Evolutionary conservation across 148 eudicot species (phyloP).

Genomic region (Pharnaceum exiguum): DNA sequence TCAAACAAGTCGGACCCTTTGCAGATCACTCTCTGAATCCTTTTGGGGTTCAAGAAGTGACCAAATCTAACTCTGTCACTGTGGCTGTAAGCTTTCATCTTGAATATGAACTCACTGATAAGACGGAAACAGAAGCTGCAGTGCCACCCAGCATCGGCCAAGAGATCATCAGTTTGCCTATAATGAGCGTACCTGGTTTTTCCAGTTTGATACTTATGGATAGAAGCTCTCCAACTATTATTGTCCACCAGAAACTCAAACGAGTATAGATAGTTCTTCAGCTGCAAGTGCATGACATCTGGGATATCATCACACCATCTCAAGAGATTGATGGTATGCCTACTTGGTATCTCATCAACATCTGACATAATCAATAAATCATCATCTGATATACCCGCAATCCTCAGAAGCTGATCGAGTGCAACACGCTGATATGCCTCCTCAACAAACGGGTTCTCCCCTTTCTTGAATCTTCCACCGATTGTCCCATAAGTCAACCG

Average conservation of each 20-base stretch:
- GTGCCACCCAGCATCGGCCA: constrained; percentile 85
- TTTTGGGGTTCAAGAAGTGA: constrained; percentile 52
- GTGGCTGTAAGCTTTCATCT: constrained; percentile 88
- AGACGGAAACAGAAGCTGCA: constrained; percentile 79
- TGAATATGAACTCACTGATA: constrained; percentile 63
- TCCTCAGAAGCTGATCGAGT: constrained; percentile 57
- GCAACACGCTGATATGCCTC: constrained; percentile 82
- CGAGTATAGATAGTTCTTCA: constrained; percentile 67
- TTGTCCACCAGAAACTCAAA: constrained; percentile 66
- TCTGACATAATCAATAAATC: constrained; percentile 78
- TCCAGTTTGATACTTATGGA: constrained; percentile 58
- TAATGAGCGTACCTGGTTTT: constrained; percentile 68
- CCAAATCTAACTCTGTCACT: constrained; percentile 67
- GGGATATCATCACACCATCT: constrained; percentile 83
- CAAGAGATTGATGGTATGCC: constrained; percentile 72
- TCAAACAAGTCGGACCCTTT: constrained; percentile 69
- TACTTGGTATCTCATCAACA: constrained; percentile 77
- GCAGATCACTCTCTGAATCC: constrained; percentile 66
- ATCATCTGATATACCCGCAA: constrained; percentile 69
- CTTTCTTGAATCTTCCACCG: constrained; percentile 50
- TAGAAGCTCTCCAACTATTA: constrained; percentile 77
- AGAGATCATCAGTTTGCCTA: constrained; percentile 52
- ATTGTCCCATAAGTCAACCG: constrained; percentile 67
- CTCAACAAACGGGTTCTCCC: constrained; percentile 73
- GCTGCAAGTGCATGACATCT: constrained; percentile 55